These are phyloP conservation scores for Luvunga scandens DNA, from an alignment of 345 rosid species.

Conservation along the genomic window DNA sequence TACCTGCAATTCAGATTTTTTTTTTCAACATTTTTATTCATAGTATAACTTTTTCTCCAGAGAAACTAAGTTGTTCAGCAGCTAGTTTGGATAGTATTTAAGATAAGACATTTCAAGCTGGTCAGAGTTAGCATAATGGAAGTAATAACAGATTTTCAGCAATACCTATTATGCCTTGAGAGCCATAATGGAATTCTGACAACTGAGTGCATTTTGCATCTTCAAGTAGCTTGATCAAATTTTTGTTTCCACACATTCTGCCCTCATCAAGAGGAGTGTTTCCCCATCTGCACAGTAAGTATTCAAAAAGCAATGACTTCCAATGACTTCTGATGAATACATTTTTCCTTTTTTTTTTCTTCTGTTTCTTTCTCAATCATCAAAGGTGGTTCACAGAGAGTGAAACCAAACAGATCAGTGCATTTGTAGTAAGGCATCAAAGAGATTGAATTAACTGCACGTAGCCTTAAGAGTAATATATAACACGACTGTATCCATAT, in stretches of 20 bases:
- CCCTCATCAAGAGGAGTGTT: constrained; percentile 79
- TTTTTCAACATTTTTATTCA: too few relatives aligned
- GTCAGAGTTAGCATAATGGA: background rate
- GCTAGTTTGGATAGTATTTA: background rate
- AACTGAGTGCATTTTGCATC: constrained; percentile 48
- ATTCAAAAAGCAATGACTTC: background rate
- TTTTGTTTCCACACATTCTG: constrained; percentile 72
- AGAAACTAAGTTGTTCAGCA: background rate
- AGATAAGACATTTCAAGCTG: background rate
- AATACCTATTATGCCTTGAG: constrained; percentile 52
- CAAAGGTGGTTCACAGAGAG: background rate
- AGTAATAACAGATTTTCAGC: background rate
- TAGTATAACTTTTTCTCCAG: background rate
- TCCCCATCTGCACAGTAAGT: constrained; percentile 66
- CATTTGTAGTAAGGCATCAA: background rate
- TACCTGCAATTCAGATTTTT: too few relatives aligned
- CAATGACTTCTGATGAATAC: too few relatives aligned
- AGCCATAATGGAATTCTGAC: constrained; percentile 29
- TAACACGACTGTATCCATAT: background rate
- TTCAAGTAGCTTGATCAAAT: constrained; percentile 74
- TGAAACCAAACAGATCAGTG: background rate
- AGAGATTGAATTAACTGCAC: background rate
- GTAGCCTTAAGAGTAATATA: background rate
- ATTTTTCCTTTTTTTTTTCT: background rate
- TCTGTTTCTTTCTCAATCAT: background rate